Base-by-base conservation (phyloP, 75 land plant species). In the Gnetum montanum region DNA sequence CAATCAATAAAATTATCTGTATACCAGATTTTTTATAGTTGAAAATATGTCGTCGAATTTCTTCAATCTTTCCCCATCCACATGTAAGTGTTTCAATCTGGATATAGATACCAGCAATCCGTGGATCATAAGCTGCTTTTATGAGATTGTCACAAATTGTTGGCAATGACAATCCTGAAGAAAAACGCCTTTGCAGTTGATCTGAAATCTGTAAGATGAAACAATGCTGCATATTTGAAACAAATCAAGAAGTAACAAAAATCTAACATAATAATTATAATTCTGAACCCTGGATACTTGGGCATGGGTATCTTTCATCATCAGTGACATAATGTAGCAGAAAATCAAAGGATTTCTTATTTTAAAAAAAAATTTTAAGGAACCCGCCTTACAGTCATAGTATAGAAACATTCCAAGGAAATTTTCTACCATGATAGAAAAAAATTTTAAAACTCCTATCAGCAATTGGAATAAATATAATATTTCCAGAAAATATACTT, bases 61-160 rank as follows among this genome's bases (percentile, higher is more conserved):
- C 96, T 18, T 94, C 96, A 69, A 89, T 71, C 60, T 94, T 94
- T 18, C 74, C 90, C 98, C 98, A 94, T 22, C 96, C 98, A 73
- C 91, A 94, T 24, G 35, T 58, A 61, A 94, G 72, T 2, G 91
- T 82, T 40, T 94, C 98, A 59, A 94, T 70, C 22, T 82, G 84
- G 48, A 94, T 68, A 62, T 72, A 77, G 13, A 89, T 58, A 35
- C 95, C 96, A 27, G 78, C 43, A 46, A 94, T 72, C 4, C 96
- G 89, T 51, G 98, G 98, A 73, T 94, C 98, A 70, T 89, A 70
- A 22, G 96, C 85, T 62, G 96, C 91, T 61, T 94, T 94, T 27
- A 74, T 45, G 34, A 94, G 60, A 56, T 94, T 94, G 27, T 94
- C 81, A 73, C 96, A 94, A 25, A 89, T 72, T 68, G 85, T 84